These are phyloP conservation scores for Saccharomycopsis microspora DNA, from an alignment of 805 yeast genomes.

Conservation along the genomic window DNA sequence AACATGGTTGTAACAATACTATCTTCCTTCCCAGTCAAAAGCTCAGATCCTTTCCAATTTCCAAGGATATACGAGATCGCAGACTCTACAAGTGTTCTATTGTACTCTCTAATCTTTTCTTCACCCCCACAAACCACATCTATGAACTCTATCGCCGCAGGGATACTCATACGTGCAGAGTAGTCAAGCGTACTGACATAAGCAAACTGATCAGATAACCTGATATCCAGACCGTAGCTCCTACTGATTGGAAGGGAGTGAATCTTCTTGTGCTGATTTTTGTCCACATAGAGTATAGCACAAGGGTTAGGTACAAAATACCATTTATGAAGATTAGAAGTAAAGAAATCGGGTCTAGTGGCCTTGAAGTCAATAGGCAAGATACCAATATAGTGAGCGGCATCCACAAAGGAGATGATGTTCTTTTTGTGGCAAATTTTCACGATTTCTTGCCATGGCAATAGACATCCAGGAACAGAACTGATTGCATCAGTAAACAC, in stretches of 20 bases:
- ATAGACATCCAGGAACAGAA: slow-evolving; percentile 50
- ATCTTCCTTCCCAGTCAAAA: slow-evolving; percentile 5
- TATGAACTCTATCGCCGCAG: slow-evolving; percentile 44
- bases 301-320: slow-evolving; percentile 43
- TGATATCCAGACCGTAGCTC: slow-evolving; percentile 24
- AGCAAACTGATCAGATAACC: slow-evolving; percentile 35
- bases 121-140: slow-evolving; percentile 50
- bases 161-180: slow-evolving; percentile 30
- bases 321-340: slow-evolving; percentile 66
- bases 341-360: slow-evolving; percentile 44
- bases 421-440: slow-evolving; percentile 32
- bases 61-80: slow-evolving; percentile 31
- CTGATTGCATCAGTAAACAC: slow-evolving; percentile 47
- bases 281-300: slow-evolving; percentile 47
- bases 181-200: slow-evolving; percentile 40
- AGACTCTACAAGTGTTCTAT: slow-evolving; percentile 30
- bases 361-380: slow-evolving; percentile 19
- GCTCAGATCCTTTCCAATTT: slow-evolving; percentile 16
- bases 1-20: slow-evolving; percentile 14
- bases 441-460: slow-evolving; percentile 44
- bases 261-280: slow-evolving; percentile 34
- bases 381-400: slow-evolving; percentile 58
- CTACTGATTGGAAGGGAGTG: slow-evolving; percentile 53
- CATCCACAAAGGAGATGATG: slow-evolving; percentile 52
- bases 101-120: slow-evolving; percentile 36